Evolutionary conservation across 352 stramenopile genomes (phyloP), one percentile per base, ranked within the genome.

Genomic region (Albugo candida): DNA sequence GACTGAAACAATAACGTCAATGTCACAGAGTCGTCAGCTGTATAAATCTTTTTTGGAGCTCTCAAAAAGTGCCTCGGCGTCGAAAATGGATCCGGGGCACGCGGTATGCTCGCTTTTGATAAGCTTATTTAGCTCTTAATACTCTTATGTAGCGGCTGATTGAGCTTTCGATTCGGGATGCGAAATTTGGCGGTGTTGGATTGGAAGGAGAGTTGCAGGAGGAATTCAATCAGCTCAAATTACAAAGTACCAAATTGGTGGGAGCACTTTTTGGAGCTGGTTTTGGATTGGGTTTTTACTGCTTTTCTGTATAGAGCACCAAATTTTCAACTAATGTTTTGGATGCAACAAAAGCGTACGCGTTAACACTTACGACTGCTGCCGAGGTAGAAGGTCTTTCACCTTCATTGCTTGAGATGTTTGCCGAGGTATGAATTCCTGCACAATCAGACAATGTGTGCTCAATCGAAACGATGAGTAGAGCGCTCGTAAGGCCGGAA

Each of bases 291-390:
- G n/a, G n/a, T n/a, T n/a, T n/a, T n/a, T n/a, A 16, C 11, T 36
- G 6, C 4, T 16, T 51, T 44, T 47, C 3, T 17, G 19, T 6
- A n/a, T 0, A 88, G 76, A 92, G 71, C 31, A 97, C 83, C 35
- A 93, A 91, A 43, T 99, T 98, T 49, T 84, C 71, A 36, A 97
- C 97, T 55, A 98, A 99, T 63, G 66, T 98, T 34, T 71, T 99
- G 35, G 94, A 99, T 60, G 82, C 86, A 0, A 98, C 93, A 19
- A 99, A 99, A 64, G 72, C 72, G 13, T 98, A 93, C 58, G 77
- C 77, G 31, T 62, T 97, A 16, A 70, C 70, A 13, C 62, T 97
- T 11, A 84, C 74, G 0, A 73, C 97, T 53, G 70, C 81, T 31
- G 51, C 54, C 1, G 73, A 97, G 41, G 46, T 98, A 11, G 67